phyloP scores from a whole-genome alignment of 768 basidiomycete species.

The Pisolithus sp. region DNA sequence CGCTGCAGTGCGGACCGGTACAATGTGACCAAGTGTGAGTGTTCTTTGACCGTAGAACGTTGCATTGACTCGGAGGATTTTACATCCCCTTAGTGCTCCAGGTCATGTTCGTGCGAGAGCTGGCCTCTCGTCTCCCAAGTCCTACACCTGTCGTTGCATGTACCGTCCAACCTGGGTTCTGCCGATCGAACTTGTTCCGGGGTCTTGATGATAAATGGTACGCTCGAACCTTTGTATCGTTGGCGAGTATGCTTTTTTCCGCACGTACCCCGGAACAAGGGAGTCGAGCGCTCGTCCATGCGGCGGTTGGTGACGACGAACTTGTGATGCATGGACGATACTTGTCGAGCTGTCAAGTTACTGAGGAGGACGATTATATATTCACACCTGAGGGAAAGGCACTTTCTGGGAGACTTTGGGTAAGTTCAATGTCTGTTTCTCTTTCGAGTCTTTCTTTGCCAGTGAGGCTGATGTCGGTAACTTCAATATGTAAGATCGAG shows the following conservation, averaged over 20 bases:
- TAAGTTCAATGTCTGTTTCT: conserved; percentile 8
- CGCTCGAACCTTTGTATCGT: neutral
- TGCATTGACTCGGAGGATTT: neutral
- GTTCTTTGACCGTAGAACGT: neutral
- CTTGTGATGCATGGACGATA: conserved; percentile 27
- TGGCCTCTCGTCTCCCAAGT: conserved; percentile 21
- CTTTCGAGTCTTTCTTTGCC: neutral
- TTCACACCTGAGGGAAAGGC: conserved; percentile 23
- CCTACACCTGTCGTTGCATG: conserved; percentile 19
- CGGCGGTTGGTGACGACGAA: conserved; percentile 22
- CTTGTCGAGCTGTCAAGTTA: conserved; percentile 15
- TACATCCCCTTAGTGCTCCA: conserved; percentile 19
- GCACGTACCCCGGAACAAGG: conserved; percentile 29
- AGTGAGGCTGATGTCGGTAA: neutral
- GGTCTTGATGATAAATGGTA: neutral
- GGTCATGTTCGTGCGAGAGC: conserved; percentile 29
- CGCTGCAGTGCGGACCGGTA: conserved; percentile 15
- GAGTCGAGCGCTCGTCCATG: conserved; percentile 29
- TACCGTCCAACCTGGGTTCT: conserved; percentile 29
- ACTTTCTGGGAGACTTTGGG: conserved; percentile 28
- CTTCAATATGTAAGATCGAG: conserved; percentile 13
- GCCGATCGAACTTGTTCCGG: conserved; percentile 22
- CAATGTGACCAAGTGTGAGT: conserved; percentile 21
- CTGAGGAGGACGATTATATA: conserved; percentile 27
- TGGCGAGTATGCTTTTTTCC: conserved; percentile 9